phyloP scores from a whole-genome alignment of 306 rosid genomes.

The Fragaria ananassa region DNA sequence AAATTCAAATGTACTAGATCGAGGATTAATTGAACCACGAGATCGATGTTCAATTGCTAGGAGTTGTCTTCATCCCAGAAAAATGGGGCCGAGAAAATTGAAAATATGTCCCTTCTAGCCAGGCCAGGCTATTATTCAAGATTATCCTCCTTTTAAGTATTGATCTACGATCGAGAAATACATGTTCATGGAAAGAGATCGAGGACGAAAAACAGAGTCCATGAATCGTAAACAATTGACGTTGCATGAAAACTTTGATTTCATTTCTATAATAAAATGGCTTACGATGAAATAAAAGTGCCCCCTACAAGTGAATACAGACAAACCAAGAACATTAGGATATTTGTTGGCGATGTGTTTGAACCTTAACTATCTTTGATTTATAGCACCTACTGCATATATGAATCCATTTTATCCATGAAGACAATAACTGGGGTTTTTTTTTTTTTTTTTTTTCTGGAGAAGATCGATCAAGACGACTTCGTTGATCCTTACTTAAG shows the following conservation, averaged over 20 bases:
- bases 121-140: neutral
- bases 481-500: neutral
- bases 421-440: neutral
- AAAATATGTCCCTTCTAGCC: neutral
- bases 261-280: neutral
- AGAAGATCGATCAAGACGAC: neutral
- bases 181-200: neutral
- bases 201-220: neutral
- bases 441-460: neutral
- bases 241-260: neutral
- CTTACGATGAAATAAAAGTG: neutral
- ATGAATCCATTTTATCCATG: neutral
- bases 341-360: neutral
- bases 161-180: neutral
- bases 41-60: neutral
- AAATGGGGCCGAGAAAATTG: neutral
- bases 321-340: neutral
- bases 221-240: neutral
- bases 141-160: neutral
- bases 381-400: neutral
- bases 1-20: no score
- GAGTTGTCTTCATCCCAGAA: neutral
- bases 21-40: no score
- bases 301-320: neutral
- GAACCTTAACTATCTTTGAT: neutral